Evolutionary conservation across 2,329 filamentous ascomycete species (phyloP).

Genomic region (Diaporthe sp.): DNA sequence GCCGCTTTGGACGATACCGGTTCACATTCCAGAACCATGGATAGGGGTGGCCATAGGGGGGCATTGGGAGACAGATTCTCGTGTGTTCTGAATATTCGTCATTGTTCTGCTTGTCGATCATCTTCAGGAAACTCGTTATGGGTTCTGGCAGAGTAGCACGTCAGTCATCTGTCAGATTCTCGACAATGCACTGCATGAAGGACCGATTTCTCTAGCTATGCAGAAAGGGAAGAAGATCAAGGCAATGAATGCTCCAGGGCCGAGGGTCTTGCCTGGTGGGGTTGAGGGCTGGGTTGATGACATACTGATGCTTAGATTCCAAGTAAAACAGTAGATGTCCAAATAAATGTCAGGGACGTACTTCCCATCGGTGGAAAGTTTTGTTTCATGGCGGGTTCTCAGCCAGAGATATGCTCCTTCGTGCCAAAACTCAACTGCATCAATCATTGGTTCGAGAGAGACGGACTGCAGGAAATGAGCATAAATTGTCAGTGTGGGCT

Average conservation of each 20-base stretch:
- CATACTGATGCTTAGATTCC: constrained; percentile 31
- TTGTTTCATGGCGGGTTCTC: not conserved
- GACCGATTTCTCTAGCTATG: too few species aligned
- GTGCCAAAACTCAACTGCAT: not conserved
- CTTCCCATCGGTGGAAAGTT: constrained; percentile 33
- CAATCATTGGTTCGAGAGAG: not conserved
- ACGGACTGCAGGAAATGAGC: too few species aligned
- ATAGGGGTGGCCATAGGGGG: too few species aligned
- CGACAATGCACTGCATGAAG: accelerated
- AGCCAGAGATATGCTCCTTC: not conserved
- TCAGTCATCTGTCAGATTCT: not conserved
- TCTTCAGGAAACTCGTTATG: not conserved
- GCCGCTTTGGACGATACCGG: not conserved
- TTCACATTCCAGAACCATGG: too few species aligned
- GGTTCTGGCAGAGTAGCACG: not conserved
- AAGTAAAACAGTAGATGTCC: constrained; percentile 42
- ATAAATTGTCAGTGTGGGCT: too few species aligned
- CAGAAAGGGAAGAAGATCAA: too few species aligned
- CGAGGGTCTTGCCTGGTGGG: too few species aligned
- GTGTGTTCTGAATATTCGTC: constrained; percentile 23
- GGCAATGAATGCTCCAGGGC: too few species aligned
- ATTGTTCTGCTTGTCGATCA: constrained; percentile 15
- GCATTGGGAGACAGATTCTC: not conserved
- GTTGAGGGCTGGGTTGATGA: not conserved
- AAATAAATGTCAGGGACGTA: constrained; percentile 47